A percentile compares a stretch with the other conserved stretches of the same genome.
phyloP scores from a whole-genome alignment of 2,329 filamentous ascomycete species.

The Ambrosiella beaveri region DNA sequence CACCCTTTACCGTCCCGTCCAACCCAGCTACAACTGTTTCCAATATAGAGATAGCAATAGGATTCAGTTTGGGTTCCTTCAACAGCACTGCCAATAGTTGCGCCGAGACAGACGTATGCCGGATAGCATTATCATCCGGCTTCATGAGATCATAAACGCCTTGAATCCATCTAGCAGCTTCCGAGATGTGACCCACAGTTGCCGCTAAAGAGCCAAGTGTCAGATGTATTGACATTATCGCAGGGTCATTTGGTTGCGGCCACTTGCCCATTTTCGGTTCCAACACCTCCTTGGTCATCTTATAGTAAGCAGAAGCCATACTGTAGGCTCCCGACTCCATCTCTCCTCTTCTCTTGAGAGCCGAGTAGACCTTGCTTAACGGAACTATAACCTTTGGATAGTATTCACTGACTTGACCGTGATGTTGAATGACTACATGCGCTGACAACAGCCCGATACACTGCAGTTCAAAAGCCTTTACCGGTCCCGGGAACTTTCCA shows the following conservation, averaged over 20 bases:
- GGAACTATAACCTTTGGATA: conserved; percentile 10
- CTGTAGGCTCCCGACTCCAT: conserved; percentile 7
- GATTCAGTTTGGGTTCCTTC: conserved; percentile 24
- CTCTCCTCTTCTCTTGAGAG: conserved; percentile 10
- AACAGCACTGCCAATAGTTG: conserved; percentile 38
- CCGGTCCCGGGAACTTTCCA: conserved; percentile 37
- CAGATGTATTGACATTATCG: conserved; percentile 31
- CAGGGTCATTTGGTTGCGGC: conserved; percentile 10
- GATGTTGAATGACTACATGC: conserved; percentile 9
- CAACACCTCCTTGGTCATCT: conserved; percentile 6
- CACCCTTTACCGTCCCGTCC: conserved; percentile 43
- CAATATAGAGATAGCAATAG: conserved; percentile 26
- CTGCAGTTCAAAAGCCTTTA: conserved; percentile 44
- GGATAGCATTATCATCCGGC: conserved; percentile 26
- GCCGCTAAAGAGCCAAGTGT: conserved; percentile 33
- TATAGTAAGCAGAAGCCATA: conserved; percentile 9
- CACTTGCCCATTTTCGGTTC: conserved; percentile 12
- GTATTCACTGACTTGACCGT: conserved; percentile 7
- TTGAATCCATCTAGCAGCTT: conserved; percentile 38
- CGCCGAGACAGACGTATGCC: conserved; percentile 34
- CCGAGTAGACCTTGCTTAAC: conserved; percentile 11
- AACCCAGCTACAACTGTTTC: conserved; percentile 34
- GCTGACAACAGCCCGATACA: conserved; percentile 33
- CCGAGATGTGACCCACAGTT: conserved; percentile 27
- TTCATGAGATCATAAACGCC: conserved; percentile 26